A percentile compares a stretch with the other conserved stretches of the same genome.
phyloP scores from a whole-genome alignment of 352 stramenopile species.

The Thalassiosira hispida region DNA sequence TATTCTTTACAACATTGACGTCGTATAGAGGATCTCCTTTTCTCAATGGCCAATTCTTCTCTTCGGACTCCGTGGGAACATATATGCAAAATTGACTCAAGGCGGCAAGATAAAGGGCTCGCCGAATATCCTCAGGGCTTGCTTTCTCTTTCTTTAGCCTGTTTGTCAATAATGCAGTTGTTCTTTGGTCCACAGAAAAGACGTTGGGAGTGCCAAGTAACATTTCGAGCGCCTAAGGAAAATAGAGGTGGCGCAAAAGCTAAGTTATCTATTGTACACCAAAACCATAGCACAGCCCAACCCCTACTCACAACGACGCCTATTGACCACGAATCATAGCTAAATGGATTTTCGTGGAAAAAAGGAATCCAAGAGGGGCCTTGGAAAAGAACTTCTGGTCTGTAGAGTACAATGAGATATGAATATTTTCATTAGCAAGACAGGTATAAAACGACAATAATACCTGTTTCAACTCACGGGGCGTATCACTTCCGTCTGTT shows the following conservation, averaged over 20 bases:
- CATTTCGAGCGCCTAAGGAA: conserved; percentile 89
- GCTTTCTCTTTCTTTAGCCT: conserved; percentile 82
- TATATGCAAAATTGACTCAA: conserved; percentile 85
- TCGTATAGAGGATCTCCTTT: conserved; percentile 69
- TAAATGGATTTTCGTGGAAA: conserved; percentile 55
- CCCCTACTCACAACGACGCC: conserved; percentile 86
- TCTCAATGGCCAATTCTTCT: conserved; percentile 70
- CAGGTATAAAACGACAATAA: no score
- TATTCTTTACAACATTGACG: conserved; percentile 48
- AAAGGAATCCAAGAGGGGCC: conserved; percentile 64
- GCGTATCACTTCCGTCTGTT: conserved; percentile 90
- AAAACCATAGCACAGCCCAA: neutral
- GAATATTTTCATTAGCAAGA: no score
- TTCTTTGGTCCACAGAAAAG: conserved; percentile 88
- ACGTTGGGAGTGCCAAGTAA: conserved; percentile 92
- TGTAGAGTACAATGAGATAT: neutral
- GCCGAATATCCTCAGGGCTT: conserved; percentile 67
- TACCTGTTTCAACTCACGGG: conserved; percentile 49
- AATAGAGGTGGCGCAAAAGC: neutral
- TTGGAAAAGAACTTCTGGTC: conserved; percentile 87
- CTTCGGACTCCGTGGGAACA: conserved; percentile 65
- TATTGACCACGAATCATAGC: conserved; percentile 86
- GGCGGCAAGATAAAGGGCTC: conserved; percentile 67
- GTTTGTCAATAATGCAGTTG: conserved; percentile 90
- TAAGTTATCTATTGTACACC: neutral